Base-by-base conservation (phyloP, 306 rosid genomes). In the Mimosa bimucronata region DNA sequence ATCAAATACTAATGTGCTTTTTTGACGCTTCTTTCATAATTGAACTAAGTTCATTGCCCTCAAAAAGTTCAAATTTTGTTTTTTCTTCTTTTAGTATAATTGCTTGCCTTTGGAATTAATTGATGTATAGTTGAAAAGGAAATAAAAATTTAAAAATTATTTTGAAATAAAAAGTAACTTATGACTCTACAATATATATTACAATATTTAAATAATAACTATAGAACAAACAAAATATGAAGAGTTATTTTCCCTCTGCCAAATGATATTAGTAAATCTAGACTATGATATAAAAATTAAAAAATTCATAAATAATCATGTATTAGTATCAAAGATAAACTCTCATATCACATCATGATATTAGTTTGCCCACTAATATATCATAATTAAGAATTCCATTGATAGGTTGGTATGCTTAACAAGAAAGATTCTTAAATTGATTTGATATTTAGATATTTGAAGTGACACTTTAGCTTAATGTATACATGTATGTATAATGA, bases 1-100 rank as follows among this genome's bases (percentile, higher is more conserved):
- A 83, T 83, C 89, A 42, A 3, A 67, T 52, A 70, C 45, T 80
- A 50, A 60, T 67, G 53, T 66, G 50, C 87, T 76, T 84, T 83
- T 64, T 66, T 53, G 79, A 60, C 34, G 57, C 38, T 66, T 80
- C 74, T 52, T 73, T 50, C 75, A 71, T 84, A 67, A 87, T 87
- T 68, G 48, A 79, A 50, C 9, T 67, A 65, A 79, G 89, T 45
- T 71, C 85, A 28, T 78, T 80, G 71, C 66, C 83, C 66, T 62
- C 70, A 67, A 74, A 86, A 78, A 85, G 65, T 69, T 61, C n/a
- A 61, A 61, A 18, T 61, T 61, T 2, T 26, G 67, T 61, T 61
- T 61, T 60, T 61, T 13, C 67, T 61, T 61, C 67, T 14, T 29
- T 28, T 5, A 4, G 11, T 61, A 14, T 61, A 28, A 28, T 61